These are phyloP conservation scores for Ophiostoma sp. DNA, from an alignment of 2,329 filamentous ascomycete genomes.

Conservation along the genomic window DNA sequence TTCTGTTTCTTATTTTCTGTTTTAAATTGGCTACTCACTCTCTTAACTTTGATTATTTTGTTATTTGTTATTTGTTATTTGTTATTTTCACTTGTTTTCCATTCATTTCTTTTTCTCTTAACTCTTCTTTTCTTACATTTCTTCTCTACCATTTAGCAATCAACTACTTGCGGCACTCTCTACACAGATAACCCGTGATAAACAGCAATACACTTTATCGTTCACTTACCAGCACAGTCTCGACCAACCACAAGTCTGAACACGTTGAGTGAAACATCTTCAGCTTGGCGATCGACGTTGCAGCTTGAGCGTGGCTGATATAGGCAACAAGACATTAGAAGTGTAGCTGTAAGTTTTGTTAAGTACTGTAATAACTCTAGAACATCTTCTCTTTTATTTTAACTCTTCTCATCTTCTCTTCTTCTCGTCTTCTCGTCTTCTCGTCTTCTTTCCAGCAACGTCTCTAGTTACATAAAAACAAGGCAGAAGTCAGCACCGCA, in stretches of 20 bases:
- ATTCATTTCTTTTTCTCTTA: neutral
- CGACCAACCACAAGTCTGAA: slow-evolving; percentile 2
- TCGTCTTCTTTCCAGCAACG: no score
- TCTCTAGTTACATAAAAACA: no score
- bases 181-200: neutral
- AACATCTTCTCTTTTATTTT: no score
- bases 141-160: neutral
- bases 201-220: neutral
- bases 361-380: neutral
- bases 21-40: neutral
- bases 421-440: no score
- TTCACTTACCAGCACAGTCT: neutral
- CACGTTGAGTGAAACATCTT: neutral
- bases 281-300: neutral
- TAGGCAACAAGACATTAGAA: neutral
- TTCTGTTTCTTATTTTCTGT: neutral
- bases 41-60: neutral
- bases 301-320: neutral
- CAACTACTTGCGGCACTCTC: neutral
- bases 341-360: neutral
- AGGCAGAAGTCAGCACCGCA: no score
- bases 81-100: neutral
- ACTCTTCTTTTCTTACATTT: neutral
- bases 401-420: no score
- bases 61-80: neutral